These are phyloP conservation scores for Boletus eberwhitei DNA, from an alignment of 768 basidiomycete genomes.

Conservation along the genomic window DNA sequence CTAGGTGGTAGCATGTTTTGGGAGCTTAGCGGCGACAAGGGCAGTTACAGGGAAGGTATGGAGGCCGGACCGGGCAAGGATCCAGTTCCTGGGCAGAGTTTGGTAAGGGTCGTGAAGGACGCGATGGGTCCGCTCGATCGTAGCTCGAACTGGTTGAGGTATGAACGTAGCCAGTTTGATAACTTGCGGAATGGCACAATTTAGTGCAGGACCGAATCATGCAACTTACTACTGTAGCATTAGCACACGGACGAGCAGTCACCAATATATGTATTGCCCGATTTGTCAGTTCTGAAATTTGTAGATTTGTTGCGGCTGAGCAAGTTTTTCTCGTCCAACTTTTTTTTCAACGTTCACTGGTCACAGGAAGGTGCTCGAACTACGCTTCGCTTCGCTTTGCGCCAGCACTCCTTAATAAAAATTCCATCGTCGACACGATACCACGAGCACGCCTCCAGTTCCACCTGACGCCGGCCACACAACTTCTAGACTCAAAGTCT, in stretches of 20 bases:
- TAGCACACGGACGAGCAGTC: background rate
- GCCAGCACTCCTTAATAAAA: background rate
- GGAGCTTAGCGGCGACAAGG: conserved; percentile 90
- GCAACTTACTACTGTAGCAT: background rate
- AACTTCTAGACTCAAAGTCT: conserved; percentile 14
- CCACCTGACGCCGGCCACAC: background rate
- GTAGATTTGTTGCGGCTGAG: background rate
- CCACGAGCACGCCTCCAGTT: conserved; percentile 5
- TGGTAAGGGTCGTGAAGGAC: conserved; percentile 72
- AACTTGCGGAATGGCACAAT: conserved; percentile 72
- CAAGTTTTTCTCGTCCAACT: background rate
- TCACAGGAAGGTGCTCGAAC: background rate
- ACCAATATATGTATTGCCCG: background rate
- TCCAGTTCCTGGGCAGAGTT: conserved; percentile 61
- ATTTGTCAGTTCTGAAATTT: conserved; percentile 9
- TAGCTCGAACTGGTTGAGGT: conserved; percentile 78
- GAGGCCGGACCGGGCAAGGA: conserved; percentile 75
- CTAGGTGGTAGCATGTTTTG: conserved; percentile 94
- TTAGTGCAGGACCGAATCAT: conserved; percentile 12
- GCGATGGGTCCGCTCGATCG: conserved; percentile 74
- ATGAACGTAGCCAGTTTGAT: conserved; percentile 72
- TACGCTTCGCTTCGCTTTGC: background rate
- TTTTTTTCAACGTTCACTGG: background rate
- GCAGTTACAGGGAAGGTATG: conserved; percentile 61
- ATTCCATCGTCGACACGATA: conserved; percentile 2